Conservation (phyloP, 2,329 filamentous ascomycete species). For the Chaetomium olivaceum region DNA sequence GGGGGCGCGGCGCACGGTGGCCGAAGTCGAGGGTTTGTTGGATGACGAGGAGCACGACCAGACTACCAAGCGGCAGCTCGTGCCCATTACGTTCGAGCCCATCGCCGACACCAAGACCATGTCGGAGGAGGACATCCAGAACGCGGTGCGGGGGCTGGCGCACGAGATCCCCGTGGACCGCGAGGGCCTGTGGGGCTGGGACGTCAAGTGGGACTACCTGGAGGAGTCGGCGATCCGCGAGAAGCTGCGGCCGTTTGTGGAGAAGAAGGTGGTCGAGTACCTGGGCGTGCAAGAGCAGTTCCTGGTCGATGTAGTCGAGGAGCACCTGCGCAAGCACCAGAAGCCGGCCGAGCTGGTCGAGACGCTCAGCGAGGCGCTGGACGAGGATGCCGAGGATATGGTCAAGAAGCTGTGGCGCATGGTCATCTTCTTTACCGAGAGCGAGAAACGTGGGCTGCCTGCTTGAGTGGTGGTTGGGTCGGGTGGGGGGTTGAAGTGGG, state of each 20-base stretch:
- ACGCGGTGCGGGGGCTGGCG: constrained; percentile 78
- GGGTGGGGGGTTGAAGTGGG: background rate
- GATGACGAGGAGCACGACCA: constrained; percentile 89
- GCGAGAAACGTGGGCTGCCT: constrained; percentile 83
- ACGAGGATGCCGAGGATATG: constrained; percentile 90
- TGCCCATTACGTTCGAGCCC: constrained; percentile 80
- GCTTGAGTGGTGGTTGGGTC: constrained; percentile 45
- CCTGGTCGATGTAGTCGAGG: constrained; percentile 88
- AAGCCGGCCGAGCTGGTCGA: constrained; percentile 79
- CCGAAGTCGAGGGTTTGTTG: constrained; percentile 89
- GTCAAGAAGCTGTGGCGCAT: constrained; percentile 98
- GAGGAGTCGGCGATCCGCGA: constrained; percentile 78
- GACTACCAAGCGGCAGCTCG: constrained; percentile 69
- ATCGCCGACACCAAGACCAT: constrained; percentile 65
- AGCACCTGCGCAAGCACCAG: constrained; percentile 75
- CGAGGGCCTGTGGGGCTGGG: constrained; percentile 86
- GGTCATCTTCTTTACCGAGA: constrained; percentile 97
- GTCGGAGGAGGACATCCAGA: constrained; percentile 82
- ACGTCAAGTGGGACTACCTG: constrained; percentile 88
- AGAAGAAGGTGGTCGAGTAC: constrained; percentile 97
- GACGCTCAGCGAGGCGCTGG: constrained; percentile 83
- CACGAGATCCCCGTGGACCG: constrained; percentile 87
- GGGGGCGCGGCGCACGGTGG: constrained; percentile 73
- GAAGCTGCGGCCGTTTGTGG: constrained; percentile 89
- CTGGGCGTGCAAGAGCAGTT: constrained; percentile 95